Base-by-base conservation (phyloP, 2,329 filamentous ascomycete species). In the Epichloe scottii region DNA sequence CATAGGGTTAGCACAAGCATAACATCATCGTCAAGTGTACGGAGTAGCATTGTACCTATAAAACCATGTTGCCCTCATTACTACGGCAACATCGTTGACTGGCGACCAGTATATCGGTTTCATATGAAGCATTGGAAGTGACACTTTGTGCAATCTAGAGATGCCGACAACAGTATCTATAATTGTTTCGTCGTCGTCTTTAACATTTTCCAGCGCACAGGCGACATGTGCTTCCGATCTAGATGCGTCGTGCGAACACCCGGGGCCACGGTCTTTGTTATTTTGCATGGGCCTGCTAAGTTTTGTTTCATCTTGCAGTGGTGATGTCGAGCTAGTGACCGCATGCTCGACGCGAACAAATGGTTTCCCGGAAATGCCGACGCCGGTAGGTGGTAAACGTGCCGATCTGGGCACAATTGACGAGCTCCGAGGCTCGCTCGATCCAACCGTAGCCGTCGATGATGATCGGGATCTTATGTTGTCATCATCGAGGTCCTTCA, bases 51-150 rank as follows among this genome's bases (percentile, higher is more conserved):
- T 65, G 52, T 62, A 77, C 70, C 85, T 86, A 67, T 97, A 97
- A 65, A 98, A 98, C 93, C 93, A 98, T 0, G 91, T 97, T 1
- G 87, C 89, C 57, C 93, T 78, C 52, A 85, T 76, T 2, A 97
- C 89, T 37, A 82, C 75, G 6, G 88, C 85, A 34, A 94, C 79
- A 61, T 97, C 93, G 60, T 95, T 89, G 34, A 97, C 78, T 7
- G 93, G 91, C 17, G 85, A 90, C 93, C 93, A 98, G 64, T 98
- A 98, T 53, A 97, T 96, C 0, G 93, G 93, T 65, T 90, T 88
- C 89, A 98, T 95, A 61, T 87, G 77, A 35, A 95, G 70, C 49
- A 78, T 78, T 21, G 91, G 89, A 58, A 97, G 74, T 52, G 87
- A 82, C 1, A 97, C 91, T 60, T 90, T 79, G 63, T 98, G 91